Evolutionary conservation across 345 rosid species (phyloP).

Genomic region (Eucalyptus paniculata): DNA sequence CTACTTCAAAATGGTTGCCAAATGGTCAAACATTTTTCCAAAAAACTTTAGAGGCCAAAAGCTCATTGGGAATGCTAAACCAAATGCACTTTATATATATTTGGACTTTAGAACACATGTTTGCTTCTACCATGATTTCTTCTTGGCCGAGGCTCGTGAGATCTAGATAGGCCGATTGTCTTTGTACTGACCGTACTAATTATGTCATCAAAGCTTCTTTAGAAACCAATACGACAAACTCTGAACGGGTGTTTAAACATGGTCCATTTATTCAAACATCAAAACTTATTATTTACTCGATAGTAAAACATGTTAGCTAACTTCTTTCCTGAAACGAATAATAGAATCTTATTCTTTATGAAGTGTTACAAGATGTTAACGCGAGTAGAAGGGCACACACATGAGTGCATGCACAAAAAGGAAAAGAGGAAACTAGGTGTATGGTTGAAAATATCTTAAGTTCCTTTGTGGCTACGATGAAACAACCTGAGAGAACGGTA

Average conservation of each 20-base stretch:
- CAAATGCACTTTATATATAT: too few species aligned
- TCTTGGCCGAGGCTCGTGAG: background rate
- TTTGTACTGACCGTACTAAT: background rate
- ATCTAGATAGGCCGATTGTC: background rate
- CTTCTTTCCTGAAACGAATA: background rate
- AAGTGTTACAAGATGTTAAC: background rate
- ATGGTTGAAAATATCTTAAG: too few species aligned
- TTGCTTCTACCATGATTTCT: too few species aligned
- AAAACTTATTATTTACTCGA: background rate
- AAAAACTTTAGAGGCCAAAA: too few species aligned
- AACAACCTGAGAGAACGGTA: too few species aligned
- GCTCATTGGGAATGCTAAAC: too few species aligned
- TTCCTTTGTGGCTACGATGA: too few species aligned
- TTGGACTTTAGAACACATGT: too few species aligned
- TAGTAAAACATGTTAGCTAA: background rate
- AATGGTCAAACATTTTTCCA: too few species aligned
- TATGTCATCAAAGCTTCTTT: background rate
- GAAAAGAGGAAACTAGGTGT: background rate
- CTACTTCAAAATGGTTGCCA: fast-evolving
- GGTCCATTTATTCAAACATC: background rate
- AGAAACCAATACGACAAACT: too few species aligned
- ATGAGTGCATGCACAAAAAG: background rate
- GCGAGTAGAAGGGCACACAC: background rate
- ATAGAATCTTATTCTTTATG: background rate
- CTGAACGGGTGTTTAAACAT: background rate